Conservation (phyloP, 2,329 filamentous ascomycete species). For the Fusarium sublunatum region DNA sequence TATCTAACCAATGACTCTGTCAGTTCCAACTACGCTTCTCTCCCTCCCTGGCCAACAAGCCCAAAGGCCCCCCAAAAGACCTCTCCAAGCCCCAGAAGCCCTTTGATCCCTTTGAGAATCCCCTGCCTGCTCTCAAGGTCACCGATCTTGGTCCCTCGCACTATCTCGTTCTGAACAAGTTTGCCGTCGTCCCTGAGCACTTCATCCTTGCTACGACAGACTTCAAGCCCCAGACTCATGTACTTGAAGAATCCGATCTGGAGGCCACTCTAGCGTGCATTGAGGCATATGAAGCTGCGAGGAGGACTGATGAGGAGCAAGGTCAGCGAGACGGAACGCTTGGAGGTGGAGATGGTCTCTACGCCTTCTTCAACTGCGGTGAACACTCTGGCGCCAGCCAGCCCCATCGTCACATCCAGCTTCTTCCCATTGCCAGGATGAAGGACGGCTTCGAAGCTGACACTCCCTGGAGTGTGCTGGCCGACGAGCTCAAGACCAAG, state of each 20-base stretch:
- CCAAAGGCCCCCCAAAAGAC: conserved; percentile 56
- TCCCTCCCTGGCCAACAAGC: conserved; percentile 75
- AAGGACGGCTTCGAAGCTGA: conserved; percentile 58
- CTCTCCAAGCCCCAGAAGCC: conserved; percentile 52
- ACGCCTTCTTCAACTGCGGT: conserved; percentile 78
- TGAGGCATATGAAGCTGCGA: conserved; percentile 59
- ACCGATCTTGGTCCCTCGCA: conserved; percentile 65
- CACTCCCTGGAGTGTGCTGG: conserved; percentile 61
- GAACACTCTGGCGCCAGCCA: conserved; percentile 76
- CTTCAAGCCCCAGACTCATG: conserved; percentile 72
- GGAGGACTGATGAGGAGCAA: conserved; percentile 1
- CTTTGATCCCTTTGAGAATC: conserved; percentile 74
- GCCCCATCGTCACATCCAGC: conserved; percentile 76
- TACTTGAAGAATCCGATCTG: conserved; percentile 71
- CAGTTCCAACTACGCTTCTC: conserved; percentile 81
- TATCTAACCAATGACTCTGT: not conserved
- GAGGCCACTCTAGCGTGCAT: conserved; percentile 71
- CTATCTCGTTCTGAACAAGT: conserved; percentile 79
- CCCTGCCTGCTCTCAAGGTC: conserved; percentile 64
- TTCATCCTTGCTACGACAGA: conserved; percentile 76
- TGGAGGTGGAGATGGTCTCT: conserved; percentile 57
- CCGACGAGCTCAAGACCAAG: conserved; percentile 51
- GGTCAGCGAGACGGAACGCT: conserved; percentile 9
- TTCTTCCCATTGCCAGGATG: conserved; percentile 75
- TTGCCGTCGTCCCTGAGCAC: conserved; percentile 75